Base-by-base conservation (phyloP, 148 eudicot species). In the Simmondsia chinensis region DNA sequence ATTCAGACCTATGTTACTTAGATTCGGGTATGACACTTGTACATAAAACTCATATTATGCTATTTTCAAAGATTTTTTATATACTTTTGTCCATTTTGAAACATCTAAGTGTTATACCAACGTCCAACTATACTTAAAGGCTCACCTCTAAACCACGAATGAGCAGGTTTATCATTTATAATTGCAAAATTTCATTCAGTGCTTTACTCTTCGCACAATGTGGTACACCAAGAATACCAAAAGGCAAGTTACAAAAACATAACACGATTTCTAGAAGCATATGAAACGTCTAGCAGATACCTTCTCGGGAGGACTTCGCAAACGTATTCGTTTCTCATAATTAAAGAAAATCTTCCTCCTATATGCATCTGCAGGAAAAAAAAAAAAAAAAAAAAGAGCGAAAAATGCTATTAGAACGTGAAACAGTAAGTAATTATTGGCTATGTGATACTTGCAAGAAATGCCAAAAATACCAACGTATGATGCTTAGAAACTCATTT, bases 231-330 rank as follows among this genome's bases (percentile, higher is more conserved):
- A 46, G 41, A 7, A 13, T 11, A 11, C 5, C 3, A 16, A 25
- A 26, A 22, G 18, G 6, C 7, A 15, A 28, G 9, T 5, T 5
- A 6, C 26, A 9, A 32, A 4, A 13, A 15, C n/a, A 13, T 7
- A 41, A 4, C 8, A 13, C 9, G 31, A 28, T 28, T 28, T 5
- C 16, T 39, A 27, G 5, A 20, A 33, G 24, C 23, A 20, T 13
- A 46, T 32, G 16, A 14, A 12, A n/a, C 35, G 54, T 31, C 33
- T 16, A 0, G 10, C 2, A 23, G 14, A 55, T 79, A 87, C 96
- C 96, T 87, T 87, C 59, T 87, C 96, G 13, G 96, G 94, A 56
- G 96, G 85, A 64, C 96, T 87, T 28, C 83, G 60, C 58, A 64
- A 66, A 40, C 96, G 65, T 27, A 82, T 74, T 53, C 96, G 84